These are phyloP conservation scores for Sanguinoderma infundibulare DNA, from an alignment of 1,284 basidiomycete genomes.

Conservation along the genomic window DNA sequence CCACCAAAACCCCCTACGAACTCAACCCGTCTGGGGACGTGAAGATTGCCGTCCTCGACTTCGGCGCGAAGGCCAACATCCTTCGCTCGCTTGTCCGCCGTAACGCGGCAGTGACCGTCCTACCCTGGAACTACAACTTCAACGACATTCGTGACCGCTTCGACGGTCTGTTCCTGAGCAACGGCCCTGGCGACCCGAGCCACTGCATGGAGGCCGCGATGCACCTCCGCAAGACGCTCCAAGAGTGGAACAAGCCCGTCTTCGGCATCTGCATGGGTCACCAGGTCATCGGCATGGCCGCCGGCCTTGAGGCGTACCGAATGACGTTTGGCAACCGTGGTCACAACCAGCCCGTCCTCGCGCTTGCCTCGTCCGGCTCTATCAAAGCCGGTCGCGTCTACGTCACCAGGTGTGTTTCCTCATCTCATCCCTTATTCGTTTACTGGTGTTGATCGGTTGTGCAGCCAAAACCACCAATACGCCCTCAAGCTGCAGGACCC, in stretches of 20 bases:
- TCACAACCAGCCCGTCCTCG: slow-evolving; percentile 99
- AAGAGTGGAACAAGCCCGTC: slow-evolving; percentile 91
- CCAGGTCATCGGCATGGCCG: slow-evolving; percentile 96
- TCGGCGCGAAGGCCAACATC: slow-evolving; percentile 98
- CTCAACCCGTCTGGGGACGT: slow-evolving; percentile 90
- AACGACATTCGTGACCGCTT: slow-evolving; percentile 88
- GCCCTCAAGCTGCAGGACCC: slow-evolving; percentile 91
- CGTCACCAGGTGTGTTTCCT: slow-evolving; percentile 64
- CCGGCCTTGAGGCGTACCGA: slow-evolving; percentile 94
- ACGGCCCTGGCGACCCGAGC: slow-evolving; percentile 94
- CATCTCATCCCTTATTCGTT: background rate
- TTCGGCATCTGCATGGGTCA: slow-evolving; percentile 99
- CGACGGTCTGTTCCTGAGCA: slow-evolving; percentile 96
- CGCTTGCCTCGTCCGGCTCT: slow-evolving; percentile 87
- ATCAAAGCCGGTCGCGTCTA: slow-evolving; percentile 97
- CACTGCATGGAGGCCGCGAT: slow-evolving; percentile 88
- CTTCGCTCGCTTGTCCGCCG: slow-evolving; percentile 90
- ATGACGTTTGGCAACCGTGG: slow-evolving; percentile 99
- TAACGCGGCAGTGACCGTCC: slow-evolving; percentile 90
- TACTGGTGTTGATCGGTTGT: slow-evolving; percentile 6
- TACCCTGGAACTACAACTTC: slow-evolving; percentile 98
- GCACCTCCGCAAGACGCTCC: slow-evolving; percentile 80
- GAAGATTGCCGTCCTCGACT: slow-evolving; percentile 95
- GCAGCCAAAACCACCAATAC: slow-evolving; percentile 93
- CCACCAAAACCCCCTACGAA: slow-evolving; percentile 84